A percentile compares a stretch with the other conserved stretches of the same genome.
Conservation (phyloP, 306 rosid species). For the Myrica gale region DNA sequence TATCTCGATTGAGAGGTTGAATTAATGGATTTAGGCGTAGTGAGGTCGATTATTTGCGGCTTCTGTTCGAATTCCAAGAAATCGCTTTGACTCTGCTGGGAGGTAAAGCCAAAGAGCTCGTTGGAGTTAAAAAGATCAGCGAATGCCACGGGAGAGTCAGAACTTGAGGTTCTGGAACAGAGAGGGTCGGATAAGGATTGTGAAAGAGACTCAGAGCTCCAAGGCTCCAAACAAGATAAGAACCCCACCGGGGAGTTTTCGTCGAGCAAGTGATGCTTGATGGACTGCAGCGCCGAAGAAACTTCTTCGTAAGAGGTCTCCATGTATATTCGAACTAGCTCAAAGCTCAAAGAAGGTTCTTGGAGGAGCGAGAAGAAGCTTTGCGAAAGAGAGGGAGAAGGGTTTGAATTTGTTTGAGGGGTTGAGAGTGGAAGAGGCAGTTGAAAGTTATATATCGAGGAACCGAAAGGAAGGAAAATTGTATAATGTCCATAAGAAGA, state of each 20-base stretch:
- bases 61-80: constrained; percentile 42
- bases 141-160: constrained; percentile 31
- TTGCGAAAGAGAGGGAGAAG: not conserved
- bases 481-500: not conserved
- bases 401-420: not conserved
- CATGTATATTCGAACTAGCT: constrained; percentile 27
- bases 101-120: constrained; percentile 22
- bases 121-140: constrained; percentile 30
- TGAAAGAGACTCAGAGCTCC: constrained; percentile 26
- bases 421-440: constrained; percentile 35
- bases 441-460: constrained; percentile 23
- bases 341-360: no score
- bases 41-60: constrained; percentile 41
- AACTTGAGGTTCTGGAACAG: constrained; percentile 30
- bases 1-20: not conserved
- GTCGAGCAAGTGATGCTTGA: constrained; percentile 68
- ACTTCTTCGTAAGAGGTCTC: constrained; percentile 35
- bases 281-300: constrained; percentile 43
- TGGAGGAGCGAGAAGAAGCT: not conserved
- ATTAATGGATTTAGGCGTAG: constrained; percentile 27
- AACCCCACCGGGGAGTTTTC: constrained; percentile 51
- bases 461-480: not conserved
- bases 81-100: not conserved
- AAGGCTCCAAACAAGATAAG: not conserved
- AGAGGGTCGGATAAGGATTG: constrained; percentile 7